Evolutionary conservation across 345 rosid species (phyloP).

Genomic region (Raphanus sativus): DNA sequence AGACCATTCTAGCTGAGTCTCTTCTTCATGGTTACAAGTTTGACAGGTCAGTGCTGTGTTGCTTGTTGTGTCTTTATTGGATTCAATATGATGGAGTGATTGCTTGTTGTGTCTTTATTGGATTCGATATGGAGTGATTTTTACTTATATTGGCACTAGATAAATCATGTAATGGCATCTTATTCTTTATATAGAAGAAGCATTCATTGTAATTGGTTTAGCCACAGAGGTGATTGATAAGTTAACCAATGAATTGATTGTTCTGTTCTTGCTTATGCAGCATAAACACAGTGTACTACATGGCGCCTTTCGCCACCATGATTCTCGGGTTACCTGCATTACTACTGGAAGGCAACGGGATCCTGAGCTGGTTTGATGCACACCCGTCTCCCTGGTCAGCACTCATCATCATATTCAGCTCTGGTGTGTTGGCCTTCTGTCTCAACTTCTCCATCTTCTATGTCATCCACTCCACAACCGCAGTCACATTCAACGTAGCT

Average conservation of each 20-base stretch:
- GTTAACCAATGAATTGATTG: not conserved
- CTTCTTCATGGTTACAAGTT: slow-evolving; percentile 96
- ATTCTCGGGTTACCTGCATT: slow-evolving; percentile 84
- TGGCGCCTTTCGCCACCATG: slow-evolving; percentile 99
- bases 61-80: not conserved
- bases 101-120: not conserved
- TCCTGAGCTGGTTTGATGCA: slow-evolving; percentile 71
- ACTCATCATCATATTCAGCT: slow-evolving; percentile 72
- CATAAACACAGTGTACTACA: slow-evolving; percentile 98
- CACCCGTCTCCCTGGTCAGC: slow-evolving; percentile 57
- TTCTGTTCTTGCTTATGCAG: slow-evolving; percentile 37
- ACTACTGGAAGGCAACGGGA: slow-evolving; percentile 82
- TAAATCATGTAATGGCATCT: no score
- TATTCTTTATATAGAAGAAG: no score
- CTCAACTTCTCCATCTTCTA: slow-evolving; percentile 98
- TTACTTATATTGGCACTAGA: no score
- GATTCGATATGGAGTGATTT: slow-evolving; percentile 1
- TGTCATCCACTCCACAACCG: slow-evolving; percentile 98
- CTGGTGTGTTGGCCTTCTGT: slow-evolving; percentile 94
- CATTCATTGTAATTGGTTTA: no score
- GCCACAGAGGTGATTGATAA: no score
- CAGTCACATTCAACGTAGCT: slow-evolving; percentile 98
- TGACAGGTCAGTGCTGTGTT: slow-evolving; percentile 62
- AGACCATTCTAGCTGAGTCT: slow-evolving; percentile 98
- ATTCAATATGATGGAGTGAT: not conserved